Percentiles rank a stretch among this genome's conserved stretches.
Conservation (phyloP, 768 basidiomycete genomes). For the Multifurca ochricompacta region DNA sequence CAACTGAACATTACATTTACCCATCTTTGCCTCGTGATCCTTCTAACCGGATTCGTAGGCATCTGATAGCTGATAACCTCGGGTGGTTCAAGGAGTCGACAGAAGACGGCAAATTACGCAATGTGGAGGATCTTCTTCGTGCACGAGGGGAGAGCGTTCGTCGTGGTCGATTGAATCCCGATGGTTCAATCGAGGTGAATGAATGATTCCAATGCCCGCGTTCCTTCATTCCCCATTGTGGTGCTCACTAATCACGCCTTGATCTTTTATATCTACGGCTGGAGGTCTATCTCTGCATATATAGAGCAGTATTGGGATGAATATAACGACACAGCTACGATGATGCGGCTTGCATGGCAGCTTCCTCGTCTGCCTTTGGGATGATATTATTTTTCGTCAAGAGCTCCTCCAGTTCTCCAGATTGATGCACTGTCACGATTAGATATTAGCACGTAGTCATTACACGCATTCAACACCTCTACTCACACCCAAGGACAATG, state of each 20-base stretch:
- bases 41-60: constrained; percentile 34
- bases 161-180: constrained; percentile 34
- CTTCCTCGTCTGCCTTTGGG: constrained; percentile 35
- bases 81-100: constrained; percentile 89
- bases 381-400: constrained; percentile 66
- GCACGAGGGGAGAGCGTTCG: constrained; percentile 71
- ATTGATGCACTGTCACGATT: constrained; percentile 76
- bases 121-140: constrained; percentile 74
- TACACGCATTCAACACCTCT: constrained; percentile 1
- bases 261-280: not conserved
- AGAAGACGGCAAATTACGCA: constrained; percentile 60
- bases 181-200: constrained; percentile 49
- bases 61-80: constrained; percentile 83
- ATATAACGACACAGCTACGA: constrained; percentile 2
- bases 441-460: constrained; percentile 1
- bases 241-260: not conserved
- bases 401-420: constrained; percentile 82
- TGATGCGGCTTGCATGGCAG: constrained; percentile 18
- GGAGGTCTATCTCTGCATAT: not conserved
- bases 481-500: constrained; percentile 84
- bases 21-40: not conserved
- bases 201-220: constrained; percentile 7
- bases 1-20: not conserved
- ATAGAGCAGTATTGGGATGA: not conserved
- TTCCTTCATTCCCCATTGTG: not conserved